These are phyloP conservation scores for Pseudopediastrum boryanum DNA, from an alignment of 139 green algal genomes.

Conservation along the genomic window DNA sequence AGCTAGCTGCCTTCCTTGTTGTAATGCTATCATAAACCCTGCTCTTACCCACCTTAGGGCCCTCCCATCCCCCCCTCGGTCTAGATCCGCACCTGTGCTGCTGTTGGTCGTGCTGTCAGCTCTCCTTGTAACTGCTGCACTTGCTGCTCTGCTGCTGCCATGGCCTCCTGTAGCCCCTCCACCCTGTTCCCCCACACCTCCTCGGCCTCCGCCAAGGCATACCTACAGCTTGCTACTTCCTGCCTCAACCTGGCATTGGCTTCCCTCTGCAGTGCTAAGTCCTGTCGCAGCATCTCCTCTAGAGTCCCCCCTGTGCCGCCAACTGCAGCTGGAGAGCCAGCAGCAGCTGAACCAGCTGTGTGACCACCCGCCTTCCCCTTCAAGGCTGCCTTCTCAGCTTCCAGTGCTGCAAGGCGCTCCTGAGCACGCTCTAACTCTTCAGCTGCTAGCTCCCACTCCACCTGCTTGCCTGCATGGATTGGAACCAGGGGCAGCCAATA, in stretches of 20 bases:
- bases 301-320: constrained; percentile 26
- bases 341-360: not conserved
- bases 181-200: too few species aligned
- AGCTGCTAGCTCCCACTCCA: constrained; percentile 79
- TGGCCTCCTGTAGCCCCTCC: constrained; percentile 39
- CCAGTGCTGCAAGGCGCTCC: constrained; percentile 64
- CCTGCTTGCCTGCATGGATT: constrained; percentile 44
- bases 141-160: constrained; percentile 68
- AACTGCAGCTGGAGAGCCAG: not conserved
- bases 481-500: too few species aligned
- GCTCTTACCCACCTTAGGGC: too few species aligned
- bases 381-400: constrained; percentile 74
- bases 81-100: constrained; percentile 23
- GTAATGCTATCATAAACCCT: too few species aligned
- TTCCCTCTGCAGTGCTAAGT: constrained; percentile 69
- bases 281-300: constrained; percentile 68
- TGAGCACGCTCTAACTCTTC: constrained; percentile 66
- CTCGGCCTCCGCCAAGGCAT: too few species aligned
- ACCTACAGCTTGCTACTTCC: constrained; percentile 48
- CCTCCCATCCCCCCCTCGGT: constrained; percentile 34
- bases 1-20: too few species aligned
- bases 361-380: constrained; percentile 43
- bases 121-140: constrained; percentile 52
- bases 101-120: constrained; percentile 57
- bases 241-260: constrained; percentile 49